Evolutionary conservation across 495 filamentous ascomycete species (phyloP).

Genomic region (Sphaerosporella brunnea): DNA sequence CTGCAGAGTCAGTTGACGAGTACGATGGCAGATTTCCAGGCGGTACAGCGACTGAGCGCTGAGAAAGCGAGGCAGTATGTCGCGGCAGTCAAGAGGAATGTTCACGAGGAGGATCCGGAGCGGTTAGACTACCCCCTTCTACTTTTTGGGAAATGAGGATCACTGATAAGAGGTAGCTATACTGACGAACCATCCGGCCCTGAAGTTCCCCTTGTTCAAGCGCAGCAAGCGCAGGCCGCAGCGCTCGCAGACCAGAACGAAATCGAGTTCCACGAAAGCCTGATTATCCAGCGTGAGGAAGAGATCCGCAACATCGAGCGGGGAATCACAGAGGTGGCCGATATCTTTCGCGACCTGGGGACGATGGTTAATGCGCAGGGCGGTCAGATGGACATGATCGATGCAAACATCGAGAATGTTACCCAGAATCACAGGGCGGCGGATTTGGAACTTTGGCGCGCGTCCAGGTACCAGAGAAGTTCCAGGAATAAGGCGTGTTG

Average conservation of each 20-base stretch:
- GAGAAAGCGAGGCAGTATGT: constrained; percentile 84
- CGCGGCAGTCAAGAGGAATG: constrained; percentile 45
- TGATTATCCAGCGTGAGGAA: constrained; percentile 91
- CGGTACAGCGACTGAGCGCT: constrained; percentile 65
- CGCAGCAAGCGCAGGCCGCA: constrained; percentile 58
- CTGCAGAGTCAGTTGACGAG: constrained; percentile 79
- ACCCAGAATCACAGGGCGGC: constrained; percentile 65
- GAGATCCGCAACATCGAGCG: constrained; percentile 97
- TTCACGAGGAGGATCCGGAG: constrained; percentile 12
- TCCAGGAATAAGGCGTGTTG: constrained; percentile 85
- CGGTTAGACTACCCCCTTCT: too few relatives aligned
- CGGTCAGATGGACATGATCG: constrained; percentile 71
- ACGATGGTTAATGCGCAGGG: constrained; percentile 93
- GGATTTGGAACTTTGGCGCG: constrained; percentile 62
- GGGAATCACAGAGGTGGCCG: constrained; percentile 83
- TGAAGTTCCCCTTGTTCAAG: too few relatives aligned
- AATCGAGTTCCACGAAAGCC: constrained; percentile 89
- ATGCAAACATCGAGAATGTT: constrained; percentile 67
- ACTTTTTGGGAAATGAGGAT: too few relatives aligned
- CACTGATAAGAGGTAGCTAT: too few relatives aligned
- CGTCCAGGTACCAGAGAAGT: constrained; percentile 78
- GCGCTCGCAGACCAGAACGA: constrained; percentile 82
- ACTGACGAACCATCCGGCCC: too few relatives aligned
- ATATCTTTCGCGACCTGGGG: constrained; percentile 89
- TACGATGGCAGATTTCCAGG: constrained; percentile 75